Evolutionary conservation across 768 basidiomycete species (phyloP).

Genomic region (Gymnopilus dilepis): DNA sequence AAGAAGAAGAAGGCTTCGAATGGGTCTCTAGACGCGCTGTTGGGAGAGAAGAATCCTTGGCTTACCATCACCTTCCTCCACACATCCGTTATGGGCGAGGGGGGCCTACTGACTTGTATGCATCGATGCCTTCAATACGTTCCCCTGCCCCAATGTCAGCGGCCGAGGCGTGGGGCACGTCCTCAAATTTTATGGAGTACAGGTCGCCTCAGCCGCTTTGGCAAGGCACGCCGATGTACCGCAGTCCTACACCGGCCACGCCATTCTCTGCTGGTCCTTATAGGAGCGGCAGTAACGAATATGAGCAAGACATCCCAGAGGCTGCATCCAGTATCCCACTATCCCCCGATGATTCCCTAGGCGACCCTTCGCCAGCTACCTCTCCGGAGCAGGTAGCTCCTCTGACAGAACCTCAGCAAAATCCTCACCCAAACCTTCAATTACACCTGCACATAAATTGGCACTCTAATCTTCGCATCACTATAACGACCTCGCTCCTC

Average conservation of each 20-base stretch:
- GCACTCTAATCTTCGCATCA: slow-evolving; percentile 87
- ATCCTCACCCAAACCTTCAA: slow-evolving; percentile 75
- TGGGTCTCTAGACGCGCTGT: slow-evolving; percentile 77
- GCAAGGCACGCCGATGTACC: slow-evolving; percentile 32
- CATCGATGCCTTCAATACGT: slow-evolving; percentile 55
- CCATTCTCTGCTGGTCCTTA: slow-evolving; percentile 32
- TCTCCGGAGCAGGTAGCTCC: slow-evolving; percentile 21
- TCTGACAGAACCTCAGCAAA: slow-evolving; percentile 33
- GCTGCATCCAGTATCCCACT: slow-evolving; percentile 6
- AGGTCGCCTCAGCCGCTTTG: slow-evolving; percentile 32
- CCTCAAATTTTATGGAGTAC: slow-evolving; percentile 45
- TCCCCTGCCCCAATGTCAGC: slow-evolving; percentile 35
- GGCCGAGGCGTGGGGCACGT: slow-evolving; percentile 47
- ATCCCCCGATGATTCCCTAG: slow-evolving; percentile 19
- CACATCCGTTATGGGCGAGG: slow-evolving; percentile 71
- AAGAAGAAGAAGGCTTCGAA: slow-evolving; percentile 81
- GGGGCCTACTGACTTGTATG: slow-evolving; percentile 61
- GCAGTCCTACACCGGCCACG: slow-evolving; percentile 35
- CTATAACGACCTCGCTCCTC: slow-evolving; percentile 88
- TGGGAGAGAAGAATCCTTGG: slow-evolving; percentile 58
- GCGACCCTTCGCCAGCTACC: slow-evolving; percentile 27
- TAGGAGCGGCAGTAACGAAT: slow-evolving; percentile 22
- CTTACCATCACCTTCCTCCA: slow-evolving; percentile 74
- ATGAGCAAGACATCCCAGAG: slow-evolving; percentile 19
- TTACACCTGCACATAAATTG: slow-evolving; percentile 86